phyloP scores from a whole-genome alignment of 2,329 filamentous ascomycete genomes.

The Calonectria pauciramosa region DNA sequence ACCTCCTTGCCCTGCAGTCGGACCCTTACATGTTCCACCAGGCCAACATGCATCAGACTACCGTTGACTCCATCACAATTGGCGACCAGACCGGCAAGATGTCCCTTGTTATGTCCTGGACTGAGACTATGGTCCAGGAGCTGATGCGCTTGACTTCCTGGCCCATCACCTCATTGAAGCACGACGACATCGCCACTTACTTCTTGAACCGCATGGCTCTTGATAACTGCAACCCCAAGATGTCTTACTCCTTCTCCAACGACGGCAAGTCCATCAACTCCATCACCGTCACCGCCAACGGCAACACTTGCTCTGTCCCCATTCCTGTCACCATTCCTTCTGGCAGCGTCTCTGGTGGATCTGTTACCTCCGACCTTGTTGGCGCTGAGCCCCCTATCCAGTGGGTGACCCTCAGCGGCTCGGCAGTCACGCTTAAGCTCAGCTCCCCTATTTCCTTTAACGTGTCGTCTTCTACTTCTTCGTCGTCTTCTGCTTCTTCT shows the following conservation, averaged over 20 bases:
- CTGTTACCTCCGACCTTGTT: conserved; percentile 13
- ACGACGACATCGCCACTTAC: conserved; percentile 34
- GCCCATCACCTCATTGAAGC: conserved; percentile 32
- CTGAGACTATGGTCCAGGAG: conserved; percentile 35
- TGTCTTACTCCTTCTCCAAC: conserved; percentile 28
- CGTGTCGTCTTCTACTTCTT: background rate
- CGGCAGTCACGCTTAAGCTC: conserved; percentile 25
- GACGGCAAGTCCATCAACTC: conserved; percentile 22
- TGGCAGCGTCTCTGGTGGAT: conserved; percentile 20
- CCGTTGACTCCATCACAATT: conserved; percentile 28
- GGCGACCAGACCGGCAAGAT: conserved; percentile 31
- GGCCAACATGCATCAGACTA: conserved; percentile 32
- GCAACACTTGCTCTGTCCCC: conserved; percentile 28
- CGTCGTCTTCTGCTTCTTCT: background rate
- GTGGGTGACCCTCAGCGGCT: conserved; percentile 31
- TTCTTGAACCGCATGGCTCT: conserved; percentile 33
- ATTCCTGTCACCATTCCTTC: conserved; percentile 31
- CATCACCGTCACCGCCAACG: conserved; percentile 24
- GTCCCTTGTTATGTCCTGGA: conserved; percentile 35
- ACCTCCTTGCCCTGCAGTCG: conserved; percentile 27
- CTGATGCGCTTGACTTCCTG: conserved; percentile 34
- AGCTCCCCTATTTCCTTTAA: conserved; percentile 8
- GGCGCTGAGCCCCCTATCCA: conserved; percentile 35
- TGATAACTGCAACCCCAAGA: conserved; percentile 29
- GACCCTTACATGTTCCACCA: conserved; percentile 41